Evolutionary conservation across 257 asterid species (phyloP).

Genomic region (Striga asiatica): DNA sequence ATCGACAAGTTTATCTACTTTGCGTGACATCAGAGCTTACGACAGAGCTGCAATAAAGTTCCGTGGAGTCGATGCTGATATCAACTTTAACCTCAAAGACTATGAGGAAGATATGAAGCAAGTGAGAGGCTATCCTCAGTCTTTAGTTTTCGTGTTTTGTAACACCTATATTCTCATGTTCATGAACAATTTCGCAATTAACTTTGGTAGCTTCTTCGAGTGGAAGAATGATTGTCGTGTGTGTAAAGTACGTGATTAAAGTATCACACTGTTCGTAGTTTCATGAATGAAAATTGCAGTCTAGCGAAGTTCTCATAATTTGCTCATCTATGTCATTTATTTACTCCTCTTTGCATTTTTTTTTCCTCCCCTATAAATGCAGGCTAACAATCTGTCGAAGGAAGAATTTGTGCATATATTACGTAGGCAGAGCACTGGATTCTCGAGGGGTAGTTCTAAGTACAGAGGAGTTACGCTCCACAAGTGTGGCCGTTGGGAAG

Average conservation of each 20-base stretch:
- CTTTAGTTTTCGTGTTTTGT: not conserved
- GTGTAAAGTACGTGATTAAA: not conserved
- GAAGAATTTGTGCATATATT: constrained; percentile 45
- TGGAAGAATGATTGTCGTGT: not conserved
- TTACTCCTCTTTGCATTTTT: too few relatives aligned
- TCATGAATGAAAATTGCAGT: not conserved
- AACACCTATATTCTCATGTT: not conserved
- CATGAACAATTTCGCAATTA: not conserved
- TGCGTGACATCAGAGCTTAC: constrained; percentile 27
- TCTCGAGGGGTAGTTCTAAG: constrained; percentile 48
- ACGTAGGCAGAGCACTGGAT: constrained; percentile 50
- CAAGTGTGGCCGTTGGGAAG: constrained; percentile 64
- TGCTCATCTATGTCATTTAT: not conserved
- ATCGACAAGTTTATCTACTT: not conserved
- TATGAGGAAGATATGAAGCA: constrained; percentile 41
- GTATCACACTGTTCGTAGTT: not conserved
- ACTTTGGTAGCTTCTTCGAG: not conserved
- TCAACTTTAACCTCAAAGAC: constrained; percentile 30
- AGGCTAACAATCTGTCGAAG: constrained; percentile 34
- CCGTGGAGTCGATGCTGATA: constrained; percentile 41
- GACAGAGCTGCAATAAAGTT: constrained; percentile 46
- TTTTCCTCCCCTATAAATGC: too few relatives aligned
- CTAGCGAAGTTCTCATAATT: not conserved
- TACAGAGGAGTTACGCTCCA: constrained; percentile 53
- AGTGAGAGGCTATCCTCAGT: not conserved